These are phyloP conservation scores for Picea mariana DNA, from an alignment of 83 land plant genomes.

Conservation along the genomic window DNA sequence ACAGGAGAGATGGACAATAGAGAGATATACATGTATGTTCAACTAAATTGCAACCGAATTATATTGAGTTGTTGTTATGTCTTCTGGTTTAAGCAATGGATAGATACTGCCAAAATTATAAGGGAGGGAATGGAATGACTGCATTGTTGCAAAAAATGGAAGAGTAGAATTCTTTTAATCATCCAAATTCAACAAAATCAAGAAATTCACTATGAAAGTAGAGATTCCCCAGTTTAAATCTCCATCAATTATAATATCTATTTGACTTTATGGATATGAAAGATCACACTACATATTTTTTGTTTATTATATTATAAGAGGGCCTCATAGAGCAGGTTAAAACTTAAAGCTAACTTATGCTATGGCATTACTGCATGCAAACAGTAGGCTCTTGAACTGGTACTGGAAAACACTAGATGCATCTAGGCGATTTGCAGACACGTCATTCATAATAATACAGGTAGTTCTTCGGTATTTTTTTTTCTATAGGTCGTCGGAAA, in stretches of 20 bases:
- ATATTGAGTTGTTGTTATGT: background rate
- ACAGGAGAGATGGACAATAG: background rate
- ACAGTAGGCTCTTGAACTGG: background rate
- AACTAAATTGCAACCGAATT: conserved; percentile 41
- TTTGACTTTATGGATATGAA: background rate
- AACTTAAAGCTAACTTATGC: background rate
- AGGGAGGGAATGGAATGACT: conserved; percentile 36
- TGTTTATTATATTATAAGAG: background rate
- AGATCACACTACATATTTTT: background rate
- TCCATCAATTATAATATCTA: background rate
- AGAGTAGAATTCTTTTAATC: background rate
- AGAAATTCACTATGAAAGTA: background rate
- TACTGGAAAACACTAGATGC: background rate
- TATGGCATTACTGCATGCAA: background rate
- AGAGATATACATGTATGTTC: conserved; percentile 54
- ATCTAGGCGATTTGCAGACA: background rate
- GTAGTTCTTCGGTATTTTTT: background rate
- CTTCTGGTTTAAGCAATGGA: conserved; percentile 23
- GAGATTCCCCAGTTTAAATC: background rate
- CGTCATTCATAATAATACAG: background rate
- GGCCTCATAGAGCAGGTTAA: too few relatives aligned
- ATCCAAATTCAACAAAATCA: conserved; percentile 5
- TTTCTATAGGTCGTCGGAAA: background rate
- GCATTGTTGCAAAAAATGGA: conserved; percentile 32
- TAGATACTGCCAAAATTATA: background rate